These are phyloP conservation scores for Oryza rufipogon DNA, from an alignment of 176 grass and related monocot genomes.

Conservation along the genomic window DNA sequence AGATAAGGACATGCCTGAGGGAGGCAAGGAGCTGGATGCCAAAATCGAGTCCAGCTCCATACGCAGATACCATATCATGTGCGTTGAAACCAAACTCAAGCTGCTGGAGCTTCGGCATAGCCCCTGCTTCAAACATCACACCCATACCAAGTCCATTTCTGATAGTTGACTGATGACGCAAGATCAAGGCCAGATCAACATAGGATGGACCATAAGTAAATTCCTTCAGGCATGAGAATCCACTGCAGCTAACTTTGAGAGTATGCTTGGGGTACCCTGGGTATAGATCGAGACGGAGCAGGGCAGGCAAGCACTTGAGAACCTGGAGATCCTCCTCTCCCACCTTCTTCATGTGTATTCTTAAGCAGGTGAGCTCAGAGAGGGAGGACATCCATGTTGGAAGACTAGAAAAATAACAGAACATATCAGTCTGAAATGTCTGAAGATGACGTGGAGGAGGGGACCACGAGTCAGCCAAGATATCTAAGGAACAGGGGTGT, in stretches of 20 bases:
- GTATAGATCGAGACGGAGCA: conserved; percentile 20
- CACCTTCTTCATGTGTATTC: not conserved
- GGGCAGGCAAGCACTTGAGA: conserved; percentile 26
- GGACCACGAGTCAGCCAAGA: conserved; percentile 32
- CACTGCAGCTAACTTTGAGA: conserved; percentile 9
- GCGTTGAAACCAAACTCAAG: not conserved
- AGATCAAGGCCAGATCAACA: no score
- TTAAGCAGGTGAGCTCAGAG: conserved; percentile 25
- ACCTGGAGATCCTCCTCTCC: conserved; percentile 10
- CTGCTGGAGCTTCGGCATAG: not conserved
- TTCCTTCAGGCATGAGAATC: conserved; percentile 34
- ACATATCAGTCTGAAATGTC: not conserved
- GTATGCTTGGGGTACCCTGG: not conserved
- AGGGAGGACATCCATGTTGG: conserved; percentile 25
- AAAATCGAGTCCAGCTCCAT: not conserved
- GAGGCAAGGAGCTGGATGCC: not conserved
- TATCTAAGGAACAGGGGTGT: conserved; percentile 19
- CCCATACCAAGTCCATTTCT: not conserved
- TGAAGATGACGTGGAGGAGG: conserved; percentile 1
- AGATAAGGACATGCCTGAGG: not conserved
- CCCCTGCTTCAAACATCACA: conserved; percentile 8
- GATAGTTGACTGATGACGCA: no score
- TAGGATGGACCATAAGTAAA: not conserved
- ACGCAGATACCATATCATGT: no score
- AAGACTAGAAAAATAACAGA: not conserved